phyloP scores from a whole-genome alignment of 2,329 filamentous ascomycete genomes.

The Beauveria medogensis region DNA sequence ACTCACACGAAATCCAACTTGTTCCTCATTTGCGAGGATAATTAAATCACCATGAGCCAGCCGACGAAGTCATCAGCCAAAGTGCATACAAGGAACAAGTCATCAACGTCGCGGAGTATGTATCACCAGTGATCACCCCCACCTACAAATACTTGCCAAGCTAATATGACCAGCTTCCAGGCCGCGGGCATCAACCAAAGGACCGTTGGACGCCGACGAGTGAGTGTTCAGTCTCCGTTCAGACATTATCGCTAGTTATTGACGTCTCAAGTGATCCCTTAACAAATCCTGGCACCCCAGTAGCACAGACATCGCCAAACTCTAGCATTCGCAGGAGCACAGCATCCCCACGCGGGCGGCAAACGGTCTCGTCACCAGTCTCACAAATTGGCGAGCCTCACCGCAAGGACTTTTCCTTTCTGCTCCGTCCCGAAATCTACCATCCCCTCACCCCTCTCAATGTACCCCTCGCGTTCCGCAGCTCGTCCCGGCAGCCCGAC shows the following conservation, averaged over 20 bases:
- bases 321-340: slow-evolving; percentile 8
- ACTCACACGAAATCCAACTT: neutral
- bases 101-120: slow-evolving; percentile 28
- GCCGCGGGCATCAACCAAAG: slow-evolving; percentile 64
- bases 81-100: slow-evolving; percentile 30
- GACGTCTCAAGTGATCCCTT: slow-evolving; percentile 19
- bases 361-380: slow-evolving; percentile 20
- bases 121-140: neutral
- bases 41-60: slow-evolving; percentile 20
- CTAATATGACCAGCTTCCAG: slow-evolving; percentile 38
- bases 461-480: slow-evolving; percentile 59
- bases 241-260: slow-evolving; percentile 3
- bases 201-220: slow-evolving; percentile 70
- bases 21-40: neutral
- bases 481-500: slow-evolving; percentile 54
- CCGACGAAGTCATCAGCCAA: slow-evolving; percentile 20
- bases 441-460: slow-evolving; percentile 64
- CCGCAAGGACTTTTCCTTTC: slow-evolving; percentile 67
- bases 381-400: slow-evolving; percentile 23
- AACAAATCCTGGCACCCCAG: slow-evolving; percentile 19
- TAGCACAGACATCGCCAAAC: slow-evolving; percentile 11
- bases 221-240: slow-evolving; percentile 34
- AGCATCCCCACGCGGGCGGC: slow-evolving; percentile 17
- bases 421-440: slow-evolving; percentile 74
- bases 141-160: neutral